phyloP scores from a whole-genome alignment of 352 stramenopile species.

The Hyaloperonospora brassicae region DNA sequence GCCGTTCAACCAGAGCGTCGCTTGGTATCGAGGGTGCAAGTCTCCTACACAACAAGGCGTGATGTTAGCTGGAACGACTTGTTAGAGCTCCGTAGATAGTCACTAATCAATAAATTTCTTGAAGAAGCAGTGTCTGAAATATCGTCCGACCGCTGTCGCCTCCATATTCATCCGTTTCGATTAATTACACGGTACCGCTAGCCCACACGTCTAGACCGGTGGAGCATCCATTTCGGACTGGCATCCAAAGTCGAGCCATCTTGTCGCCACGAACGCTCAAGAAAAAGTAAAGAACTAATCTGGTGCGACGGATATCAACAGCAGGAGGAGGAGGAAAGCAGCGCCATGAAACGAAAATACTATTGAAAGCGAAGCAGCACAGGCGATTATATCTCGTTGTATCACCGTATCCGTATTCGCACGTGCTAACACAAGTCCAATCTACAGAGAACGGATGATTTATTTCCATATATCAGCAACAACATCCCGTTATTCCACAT shows the following conservation, averaged over 20 bases:
- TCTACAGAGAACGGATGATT: background rate
- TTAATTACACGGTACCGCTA: background rate
- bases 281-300: background rate
- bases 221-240: background rate
- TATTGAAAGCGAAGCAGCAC: background rate
- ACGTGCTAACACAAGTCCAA: background rate
- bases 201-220: background rate
- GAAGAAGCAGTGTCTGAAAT: background rate
- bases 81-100: no score
- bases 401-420: background rate
- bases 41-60: background rate
- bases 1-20: no score
- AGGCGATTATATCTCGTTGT: background rate
- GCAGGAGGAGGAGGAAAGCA: background rate
- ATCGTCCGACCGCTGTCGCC: background rate
- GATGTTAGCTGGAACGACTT: no score
- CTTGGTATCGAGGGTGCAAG: background rate
- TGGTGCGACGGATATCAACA: background rate
- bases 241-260: background rate
- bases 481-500: background rate
- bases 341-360: background rate
- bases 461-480: background rate
- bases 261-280: background rate
- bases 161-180: background rate
- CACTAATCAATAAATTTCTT: background rate